These are phyloP conservation scores for Epichloe uncinata DNA, from an alignment of 2,329 filamentous ascomycete genomes.

Conservation along the genomic window DNA sequence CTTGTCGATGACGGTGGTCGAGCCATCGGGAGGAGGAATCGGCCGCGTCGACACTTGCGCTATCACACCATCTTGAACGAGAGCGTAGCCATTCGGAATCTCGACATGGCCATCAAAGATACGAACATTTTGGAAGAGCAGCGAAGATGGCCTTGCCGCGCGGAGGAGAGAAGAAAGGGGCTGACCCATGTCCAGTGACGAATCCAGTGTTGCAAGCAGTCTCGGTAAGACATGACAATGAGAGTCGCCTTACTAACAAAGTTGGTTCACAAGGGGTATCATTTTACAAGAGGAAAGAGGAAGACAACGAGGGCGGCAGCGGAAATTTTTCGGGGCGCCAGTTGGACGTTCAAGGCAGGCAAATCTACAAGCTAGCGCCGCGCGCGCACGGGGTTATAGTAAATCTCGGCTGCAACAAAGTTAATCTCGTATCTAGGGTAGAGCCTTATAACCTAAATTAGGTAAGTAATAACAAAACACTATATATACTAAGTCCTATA, in stretches of 20 bases:
- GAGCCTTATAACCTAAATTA: too few relatives aligned
- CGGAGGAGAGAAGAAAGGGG: neutral
- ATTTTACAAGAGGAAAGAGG: neutral
- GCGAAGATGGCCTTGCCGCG: slow-evolving; percentile 1
- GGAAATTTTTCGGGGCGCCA: too few relatives aligned
- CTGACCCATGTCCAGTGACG: slow-evolving; percentile 1
- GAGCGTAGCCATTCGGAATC: slow-evolving; percentile 26
- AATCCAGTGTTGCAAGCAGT: neutral
- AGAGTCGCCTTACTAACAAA: neutral
- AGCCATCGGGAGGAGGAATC: slow-evolving; percentile 8
- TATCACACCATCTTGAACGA: slow-evolving; percentile 28
- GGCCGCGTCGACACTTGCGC: slow-evolving; percentile 9
- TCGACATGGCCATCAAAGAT: slow-evolving; percentile 32
- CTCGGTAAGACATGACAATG: neutral
- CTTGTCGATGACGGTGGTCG: slow-evolving; percentile 21
- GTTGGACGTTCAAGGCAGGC: neutral
- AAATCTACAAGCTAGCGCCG: neutral
- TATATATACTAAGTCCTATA: too few relatives aligned
- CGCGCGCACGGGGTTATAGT: too few relatives aligned
- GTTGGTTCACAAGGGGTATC: neutral
- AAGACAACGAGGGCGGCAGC: too few relatives aligned
- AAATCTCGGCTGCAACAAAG: too few relatives aligned
- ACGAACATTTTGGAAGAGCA: slow-evolving; percentile 18
- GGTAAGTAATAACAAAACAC: too few relatives aligned
- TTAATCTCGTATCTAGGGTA: too few relatives aligned